phyloP scores from a whole-genome alignment of 1,284 basidiomycete species.

The Melanopsichium pennsylvanicum region DNA sequence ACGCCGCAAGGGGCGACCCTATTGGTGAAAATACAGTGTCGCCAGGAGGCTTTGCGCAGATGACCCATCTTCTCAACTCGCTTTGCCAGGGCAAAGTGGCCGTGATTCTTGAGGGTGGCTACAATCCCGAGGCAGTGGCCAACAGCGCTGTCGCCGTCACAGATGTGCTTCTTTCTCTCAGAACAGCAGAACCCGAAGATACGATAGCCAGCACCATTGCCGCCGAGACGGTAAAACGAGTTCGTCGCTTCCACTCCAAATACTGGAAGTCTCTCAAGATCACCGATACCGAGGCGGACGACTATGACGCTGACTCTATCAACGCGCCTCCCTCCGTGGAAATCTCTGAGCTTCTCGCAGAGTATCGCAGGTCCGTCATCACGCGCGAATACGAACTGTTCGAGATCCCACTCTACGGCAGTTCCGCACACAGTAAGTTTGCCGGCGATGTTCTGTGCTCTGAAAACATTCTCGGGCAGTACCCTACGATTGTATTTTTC shows the following conservation, averaged over 20 bases:
- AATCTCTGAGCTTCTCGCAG: constrained; percentile 77
- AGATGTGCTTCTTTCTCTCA: constrained; percentile 82
- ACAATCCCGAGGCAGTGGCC: constrained; percentile 89
- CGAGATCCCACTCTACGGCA: constrained; percentile 78
- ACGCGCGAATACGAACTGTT: constrained; percentile 78
- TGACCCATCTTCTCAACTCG: constrained; percentile 95
- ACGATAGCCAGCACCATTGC: constrained; percentile 67
- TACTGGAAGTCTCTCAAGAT: constrained; percentile 81
- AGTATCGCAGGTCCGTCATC: constrained; percentile 80
- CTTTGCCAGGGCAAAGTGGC: constrained; percentile 88
- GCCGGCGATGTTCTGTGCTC: constrained; percentile 83
- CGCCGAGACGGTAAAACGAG: constrained; percentile 85
- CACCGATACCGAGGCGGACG: constrained; percentile 24
- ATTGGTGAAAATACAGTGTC: constrained; percentile 89
- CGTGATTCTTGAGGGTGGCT: constrained; percentile 96
- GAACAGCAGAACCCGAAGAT: constrained; percentile 74
- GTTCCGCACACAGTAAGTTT: constrained; percentile 75
- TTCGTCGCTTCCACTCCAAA: constrained; percentile 83
- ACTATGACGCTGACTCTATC: constrained; percentile 11
- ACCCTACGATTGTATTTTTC: constrained; percentile 49
- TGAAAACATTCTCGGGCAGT: constrained; percentile 69
- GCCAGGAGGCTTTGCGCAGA: constrained; percentile 94
- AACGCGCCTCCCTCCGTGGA: constrained; percentile 9
- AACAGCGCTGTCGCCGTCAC: constrained; percentile 86
- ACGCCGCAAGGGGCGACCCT: constrained; percentile 90